Conservation (phyloP, 257 asterid genomes). For the Solanum rostratum region DNA sequence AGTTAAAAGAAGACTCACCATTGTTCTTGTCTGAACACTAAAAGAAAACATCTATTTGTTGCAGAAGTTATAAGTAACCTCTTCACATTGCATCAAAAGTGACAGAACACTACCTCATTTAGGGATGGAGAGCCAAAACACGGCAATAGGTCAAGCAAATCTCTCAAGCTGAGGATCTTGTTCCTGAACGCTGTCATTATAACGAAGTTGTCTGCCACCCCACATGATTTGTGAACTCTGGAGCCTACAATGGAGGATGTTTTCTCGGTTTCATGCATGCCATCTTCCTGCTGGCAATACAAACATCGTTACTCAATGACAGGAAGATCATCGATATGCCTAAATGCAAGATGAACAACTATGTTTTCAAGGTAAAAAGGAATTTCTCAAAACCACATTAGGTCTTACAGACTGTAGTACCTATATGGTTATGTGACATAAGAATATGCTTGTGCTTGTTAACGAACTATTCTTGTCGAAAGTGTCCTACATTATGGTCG, state of each 20-base stretch:
- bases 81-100: neutral
- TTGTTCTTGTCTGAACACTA: neutral
- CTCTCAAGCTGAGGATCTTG: conserved; percentile 55
- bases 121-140: conserved; percentile 46
- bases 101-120: conserved; percentile 38
- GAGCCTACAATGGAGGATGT: neutral
- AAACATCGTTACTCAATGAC: neutral
- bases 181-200: conserved; percentile 41
- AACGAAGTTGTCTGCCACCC: conserved; percentile 33
- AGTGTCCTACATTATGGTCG: neutral
- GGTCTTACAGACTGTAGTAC: neutral
- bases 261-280: neutral
- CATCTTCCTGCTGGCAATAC: neutral
- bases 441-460: neutral
- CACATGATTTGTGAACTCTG: conserved; percentile 20
- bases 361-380: neutral
- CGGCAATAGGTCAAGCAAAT: conserved; percentile 75
- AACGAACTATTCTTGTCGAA: neutral
- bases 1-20: neutral
- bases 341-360: neutral
- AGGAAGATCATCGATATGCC: neutral
- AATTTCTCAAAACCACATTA: neutral
- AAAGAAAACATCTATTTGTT: neutral
- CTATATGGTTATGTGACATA: neutral
- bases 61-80: neutral